Percentiles rank a stretch among this genome's conserved stretches.
phyloP scores from a whole-genome alignment of 495 filamentous ascomycete genomes.

The Aspergillus carlsbadensis region DNA sequence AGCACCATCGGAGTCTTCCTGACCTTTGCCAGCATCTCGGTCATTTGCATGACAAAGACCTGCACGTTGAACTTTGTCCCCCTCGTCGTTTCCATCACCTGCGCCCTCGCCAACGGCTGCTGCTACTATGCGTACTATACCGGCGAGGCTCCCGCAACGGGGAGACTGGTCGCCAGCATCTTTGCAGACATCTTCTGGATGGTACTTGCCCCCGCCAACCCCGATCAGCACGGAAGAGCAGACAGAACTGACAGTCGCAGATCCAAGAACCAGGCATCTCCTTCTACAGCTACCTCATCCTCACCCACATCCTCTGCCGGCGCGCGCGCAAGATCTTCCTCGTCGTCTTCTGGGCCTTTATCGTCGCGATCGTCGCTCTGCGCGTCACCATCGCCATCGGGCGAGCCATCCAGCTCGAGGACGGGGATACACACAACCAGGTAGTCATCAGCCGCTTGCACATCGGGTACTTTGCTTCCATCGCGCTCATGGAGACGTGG shows the following conservation, averaged over 20 bases:
- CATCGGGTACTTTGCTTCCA: slow-evolving; percentile 28
- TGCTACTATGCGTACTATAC: slow-evolving; percentile 34
- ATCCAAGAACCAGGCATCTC: slow-evolving; percentile 34
- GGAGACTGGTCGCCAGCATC: slow-evolving; percentile 17
- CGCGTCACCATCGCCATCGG: slow-evolving; percentile 21
- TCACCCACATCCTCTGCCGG: slow-evolving; percentile 22
- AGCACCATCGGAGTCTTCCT: slow-evolving; percentile 28
- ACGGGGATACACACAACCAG: neutral
- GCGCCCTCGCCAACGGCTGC: slow-evolving; percentile 30
- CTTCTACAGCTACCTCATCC: slow-evolving; percentile 35
- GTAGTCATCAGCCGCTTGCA: slow-evolving; percentile 24
- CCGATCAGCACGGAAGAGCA: neutral
- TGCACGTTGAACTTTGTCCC: slow-evolving; percentile 24
- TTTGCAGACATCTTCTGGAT: slow-evolving; percentile 32
- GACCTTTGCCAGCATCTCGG: slow-evolving; percentile 24
- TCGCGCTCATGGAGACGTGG: slow-evolving; percentile 28
- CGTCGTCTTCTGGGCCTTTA: slow-evolving; percentile 28
- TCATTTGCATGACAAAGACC: slow-evolving; percentile 24
- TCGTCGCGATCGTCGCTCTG: slow-evolving; percentile 17
- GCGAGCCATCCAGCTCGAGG: slow-evolving; percentile 16
- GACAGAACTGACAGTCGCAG: slow-evolving; percentile 1
- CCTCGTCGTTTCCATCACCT: slow-evolving; percentile 22
- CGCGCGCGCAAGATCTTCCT: slow-evolving; percentile 20
- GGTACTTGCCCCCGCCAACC: slow-evolving; percentile 11
- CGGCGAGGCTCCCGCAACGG: slow-evolving; percentile 3